Percentiles rank a stretch among this genome's conserved stretches.
phyloP scores from a whole-genome alignment of 345 rosid species.

The Hibiscus mutabilis region DNA sequence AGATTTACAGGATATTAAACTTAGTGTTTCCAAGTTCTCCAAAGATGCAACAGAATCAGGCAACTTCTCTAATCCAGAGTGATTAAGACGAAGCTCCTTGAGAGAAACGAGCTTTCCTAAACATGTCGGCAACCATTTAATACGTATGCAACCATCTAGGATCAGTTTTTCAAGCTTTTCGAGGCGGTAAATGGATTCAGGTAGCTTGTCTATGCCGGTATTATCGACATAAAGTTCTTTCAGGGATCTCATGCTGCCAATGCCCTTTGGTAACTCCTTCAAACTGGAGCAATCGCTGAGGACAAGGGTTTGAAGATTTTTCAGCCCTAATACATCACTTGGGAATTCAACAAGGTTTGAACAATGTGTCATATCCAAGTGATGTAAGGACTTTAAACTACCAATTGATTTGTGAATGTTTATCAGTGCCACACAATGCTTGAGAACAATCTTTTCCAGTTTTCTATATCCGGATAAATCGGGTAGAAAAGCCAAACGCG shows the following conservation, averaged over 20 bases:
- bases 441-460: slow-evolving; percentile 39
- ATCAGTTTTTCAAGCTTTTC: slow-evolving; percentile 38
- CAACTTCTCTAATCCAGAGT: slow-evolving; percentile 29
- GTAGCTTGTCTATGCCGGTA: slow-evolving; percentile 37
- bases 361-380: slow-evolving; percentile 36
- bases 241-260: slow-evolving; percentile 39
- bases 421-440: slow-evolving; percentile 24
- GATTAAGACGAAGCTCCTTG: slow-evolving; percentile 28
- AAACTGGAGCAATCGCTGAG: slow-evolving; percentile 35
- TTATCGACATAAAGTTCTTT: slow-evolving; percentile 35
- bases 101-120: slow-evolving; percentile 33
- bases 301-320: slow-evolving; percentile 29
- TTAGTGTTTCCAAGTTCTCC: slow-evolving; percentile 32
- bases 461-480: slow-evolving; percentile 26
- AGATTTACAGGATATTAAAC: slow-evolving; percentile 25
- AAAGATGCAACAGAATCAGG: slow-evolving; percentile 31
- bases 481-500: slow-evolving; percentile 30
- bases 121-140: slow-evolving; percentile 29
- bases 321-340: slow-evolving; percentile 35
- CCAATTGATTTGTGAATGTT: slow-evolving; percentile 37
- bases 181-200: slow-evolving; percentile 34
- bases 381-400: slow-evolving; percentile 19
- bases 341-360: slow-evolving; percentile 32
- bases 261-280: slow-evolving; percentile 30
- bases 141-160: slow-evolving; percentile 19